Base-by-base conservation (phyloP, 371 early-diverging fungal genomes). In the Zychaea mexicana region DNA sequence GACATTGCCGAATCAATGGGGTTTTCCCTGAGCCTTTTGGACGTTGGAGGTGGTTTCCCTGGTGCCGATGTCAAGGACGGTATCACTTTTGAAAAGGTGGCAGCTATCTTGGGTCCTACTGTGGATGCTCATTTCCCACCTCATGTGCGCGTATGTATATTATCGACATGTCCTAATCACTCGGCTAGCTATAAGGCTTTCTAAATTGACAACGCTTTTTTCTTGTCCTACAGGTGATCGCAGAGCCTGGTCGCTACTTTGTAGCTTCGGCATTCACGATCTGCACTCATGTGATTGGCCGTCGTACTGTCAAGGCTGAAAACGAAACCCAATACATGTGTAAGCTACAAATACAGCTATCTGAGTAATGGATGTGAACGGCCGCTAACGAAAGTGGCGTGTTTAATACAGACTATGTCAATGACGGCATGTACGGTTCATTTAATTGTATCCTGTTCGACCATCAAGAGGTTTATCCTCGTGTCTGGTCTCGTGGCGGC, bases 371-470 rank as follows among this genome's bases (percentile, higher is more conserved):
- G n/a, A n/a, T n/a, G n/a, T n/a, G n/a, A n/a, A n/a, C n/a, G n/a
- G n/a, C n/a, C n/a, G n/a, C n/a, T n/a, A n/a, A n/a, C n/a, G n/a
- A n/a, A n/a, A n/a, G n/a, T n/a, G n/a, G n/a, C n/a, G n/a, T 3
- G 2, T 19, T 28, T 39, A n/a, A n/a, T n/a, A 27, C 57, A 69
- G 80, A 91, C 84, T 98, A 98, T 78, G 88, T 98, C 74, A 98
- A 97, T 78, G 99, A 98, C 73, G 99, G 99, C 66, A 90, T 96
- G 82, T 98, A 98, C 73, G 97, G 96, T 60, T 90, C 93, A 71
- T 98, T 98, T 88, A 98, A 98, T 85, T 96, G 97, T 81, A 90
- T 97, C 82, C 87, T 94, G 69, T 98, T 96, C 83, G 99, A 98
- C 84, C 98, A 98, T 76, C 91, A 89, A 60, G 80, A 83, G 17